Conservation (phyloP, 2,329 filamentous ascomycete genomes). For the Sporothrix mexicana region DNA sequence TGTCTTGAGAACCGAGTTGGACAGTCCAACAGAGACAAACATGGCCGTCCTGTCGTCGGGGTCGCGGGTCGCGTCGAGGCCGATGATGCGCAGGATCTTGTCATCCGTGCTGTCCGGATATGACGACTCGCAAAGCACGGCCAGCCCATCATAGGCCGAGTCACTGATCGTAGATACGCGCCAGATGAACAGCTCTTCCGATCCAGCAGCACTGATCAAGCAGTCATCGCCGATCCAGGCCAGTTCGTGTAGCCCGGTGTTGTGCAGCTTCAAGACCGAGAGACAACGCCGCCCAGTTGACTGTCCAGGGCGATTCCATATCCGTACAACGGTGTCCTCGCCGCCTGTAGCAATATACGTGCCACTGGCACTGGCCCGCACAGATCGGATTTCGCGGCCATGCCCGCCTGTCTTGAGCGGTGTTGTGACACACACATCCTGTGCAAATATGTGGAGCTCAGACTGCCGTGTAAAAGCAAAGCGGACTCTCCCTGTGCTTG, state of each 20-base stretch:
- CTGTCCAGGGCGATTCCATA: conserved; percentile 25
- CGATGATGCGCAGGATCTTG: conserved; percentile 75
- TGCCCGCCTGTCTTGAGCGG: conserved; percentile 74
- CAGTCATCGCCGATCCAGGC: conserved; percentile 72
- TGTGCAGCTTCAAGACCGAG: conserved; percentile 75
- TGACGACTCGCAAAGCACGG: conserved; percentile 62
- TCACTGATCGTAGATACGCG: conserved; percentile 60
- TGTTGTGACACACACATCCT: conserved; percentile 45
- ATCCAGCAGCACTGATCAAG: conserved; percentile 84
- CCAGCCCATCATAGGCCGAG: conserved; percentile 55
- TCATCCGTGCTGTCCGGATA: conserved; percentile 58
- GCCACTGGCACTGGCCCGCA: conserved; percentile 47
- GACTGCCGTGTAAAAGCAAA: conserved; percentile 80
- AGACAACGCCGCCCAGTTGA: conserved; percentile 53
- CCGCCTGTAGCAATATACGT: conserved; percentile 66
- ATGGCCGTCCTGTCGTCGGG: conserved; percentile 47
- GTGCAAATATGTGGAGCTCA: conserved; percentile 55
- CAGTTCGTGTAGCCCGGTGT: conserved; percentile 80
- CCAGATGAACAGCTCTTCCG: conserved; percentile 92
- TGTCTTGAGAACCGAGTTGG: conserved; percentile 77
- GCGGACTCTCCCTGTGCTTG: conserved; percentile 47
- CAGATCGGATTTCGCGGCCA: conserved; percentile 78
- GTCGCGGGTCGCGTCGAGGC: conserved; percentile 30
- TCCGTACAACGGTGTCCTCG: conserved; percentile 75
- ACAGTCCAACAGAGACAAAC: conserved; percentile 74